Conservation (phyloP, 768 basidiomycete species). For the Galerina marginata region DNA sequence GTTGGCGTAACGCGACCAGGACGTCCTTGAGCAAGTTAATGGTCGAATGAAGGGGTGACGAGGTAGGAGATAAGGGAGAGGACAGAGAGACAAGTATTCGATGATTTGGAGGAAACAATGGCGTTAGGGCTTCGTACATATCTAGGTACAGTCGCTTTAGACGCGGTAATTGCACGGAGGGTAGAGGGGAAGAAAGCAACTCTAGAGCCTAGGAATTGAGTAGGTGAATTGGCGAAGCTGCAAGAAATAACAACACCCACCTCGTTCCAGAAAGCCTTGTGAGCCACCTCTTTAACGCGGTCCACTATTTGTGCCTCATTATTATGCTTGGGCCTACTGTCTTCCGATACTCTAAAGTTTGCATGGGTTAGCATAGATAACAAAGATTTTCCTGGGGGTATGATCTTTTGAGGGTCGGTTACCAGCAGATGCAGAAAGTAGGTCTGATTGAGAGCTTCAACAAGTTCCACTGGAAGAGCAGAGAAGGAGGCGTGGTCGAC, state of each 20-base stretch:
- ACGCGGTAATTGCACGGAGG: conserved; percentile 63
- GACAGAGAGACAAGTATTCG: conserved; percentile 55
- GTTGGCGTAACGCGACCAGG: conserved; percentile 53
- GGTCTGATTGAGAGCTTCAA: conserved; percentile 59
- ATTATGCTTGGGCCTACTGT: conserved; percentile 14
- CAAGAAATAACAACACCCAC: conserved; percentile 40
- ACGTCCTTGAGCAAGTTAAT: conserved; percentile 60
- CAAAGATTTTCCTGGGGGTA: conserved; percentile 78
- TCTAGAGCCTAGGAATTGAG: conserved; percentile 52
- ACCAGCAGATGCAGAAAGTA: conserved; percentile 75
- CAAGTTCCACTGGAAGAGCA: conserved; percentile 57
- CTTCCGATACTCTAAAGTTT: conserved; percentile 25
- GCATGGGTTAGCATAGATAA: conserved; percentile 60
- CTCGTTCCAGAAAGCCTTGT: conserved; percentile 78
- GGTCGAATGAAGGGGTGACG: conserved; percentile 66
- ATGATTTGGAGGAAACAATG: conserved; percentile 65
- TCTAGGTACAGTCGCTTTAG: conserved; percentile 63
- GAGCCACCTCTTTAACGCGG: conserved; percentile 58
- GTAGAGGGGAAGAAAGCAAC: conserved; percentile 60
- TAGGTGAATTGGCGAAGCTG: not conserved
- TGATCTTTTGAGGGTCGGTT: conserved; percentile 59
- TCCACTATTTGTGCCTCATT: conserved; percentile 32
- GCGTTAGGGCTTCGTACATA: conserved; percentile 50
- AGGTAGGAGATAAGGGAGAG: conserved; percentile 68
- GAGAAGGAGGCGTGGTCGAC: conserved; percentile 15